These are phyloP conservation scores for Balakata baccata DNA, from an alignment of 345 rosid genomes.

Conservation along the genomic window DNA sequence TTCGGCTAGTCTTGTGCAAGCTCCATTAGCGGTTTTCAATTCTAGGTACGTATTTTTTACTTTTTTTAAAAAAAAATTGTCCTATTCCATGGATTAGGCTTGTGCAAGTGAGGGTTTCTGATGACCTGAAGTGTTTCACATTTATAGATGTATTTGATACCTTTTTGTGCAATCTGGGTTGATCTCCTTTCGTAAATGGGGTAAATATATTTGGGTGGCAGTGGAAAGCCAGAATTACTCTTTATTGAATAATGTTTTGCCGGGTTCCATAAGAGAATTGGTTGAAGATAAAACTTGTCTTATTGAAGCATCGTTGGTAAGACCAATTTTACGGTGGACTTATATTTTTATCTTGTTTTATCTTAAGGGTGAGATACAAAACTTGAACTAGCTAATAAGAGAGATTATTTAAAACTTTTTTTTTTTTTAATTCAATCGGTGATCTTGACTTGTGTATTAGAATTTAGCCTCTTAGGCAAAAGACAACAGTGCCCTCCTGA, in stretches of 20 bases:
- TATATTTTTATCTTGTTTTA: too few relatives aligned
- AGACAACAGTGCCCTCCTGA: background rate
- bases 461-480: background rate
- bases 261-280: background rate
- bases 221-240: too few relatives aligned
- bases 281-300: too few relatives aligned
- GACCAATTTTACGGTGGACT: too few relatives aligned
- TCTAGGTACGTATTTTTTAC: constrained; percentile 27
- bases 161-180: background rate
- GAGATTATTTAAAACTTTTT: background rate
- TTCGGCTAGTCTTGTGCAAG: background rate
- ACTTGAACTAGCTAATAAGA: too few relatives aligned
- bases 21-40: constrained; percentile 16
- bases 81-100: too few relatives aligned
- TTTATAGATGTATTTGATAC: background rate
- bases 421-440: background rate
- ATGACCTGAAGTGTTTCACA: background rate
- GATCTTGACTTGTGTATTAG: background rate
- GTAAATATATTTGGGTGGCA: background rate
- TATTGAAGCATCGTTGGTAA: too few relatives aligned
- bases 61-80: background rate
- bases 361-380: too few relatives aligned
- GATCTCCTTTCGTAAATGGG: background rate
- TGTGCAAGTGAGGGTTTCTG: background rate
- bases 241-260: background rate